Percentiles rank a stretch among this genome's conserved stretches.
These are phyloP conservation scores for Orbilia quercus DNA, from an alignment of 2,329 filamentous ascomycete species.

Conservation along the genomic window DNA sequence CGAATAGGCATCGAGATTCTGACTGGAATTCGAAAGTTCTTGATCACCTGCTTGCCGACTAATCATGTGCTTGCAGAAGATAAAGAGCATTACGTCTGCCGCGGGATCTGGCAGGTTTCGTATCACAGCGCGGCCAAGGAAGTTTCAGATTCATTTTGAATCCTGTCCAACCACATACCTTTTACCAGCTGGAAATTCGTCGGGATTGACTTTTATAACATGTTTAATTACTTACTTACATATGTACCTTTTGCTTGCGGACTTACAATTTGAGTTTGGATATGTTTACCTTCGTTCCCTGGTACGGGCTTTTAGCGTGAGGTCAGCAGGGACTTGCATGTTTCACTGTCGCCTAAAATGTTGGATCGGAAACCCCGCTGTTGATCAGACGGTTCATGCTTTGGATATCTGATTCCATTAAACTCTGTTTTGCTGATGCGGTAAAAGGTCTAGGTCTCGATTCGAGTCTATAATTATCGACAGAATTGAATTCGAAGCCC, in stretches of 20 bases:
- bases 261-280: no score
- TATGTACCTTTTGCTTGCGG: no score
- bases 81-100: not conserved
- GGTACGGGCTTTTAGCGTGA: slow-evolving; percentile 6
- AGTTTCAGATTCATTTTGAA: slow-evolving; percentile 35
- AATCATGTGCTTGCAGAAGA: not conserved
- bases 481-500: no score
- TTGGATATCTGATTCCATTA: slow-evolving; percentile 2
- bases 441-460: no score
- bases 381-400: slow-evolving; percentile 42
- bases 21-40: not conserved
- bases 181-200: no score
- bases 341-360: slow-evolving; percentile 36
- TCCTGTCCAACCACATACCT: slow-evolving; percentile 9
- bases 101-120: slow-evolving; percentile 11
- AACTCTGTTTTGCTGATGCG: no score
- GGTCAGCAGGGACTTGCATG: slow-evolving; percentile 20
- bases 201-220: no score
- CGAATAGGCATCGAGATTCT: slow-evolving; percentile 5
- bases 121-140: not conserved
- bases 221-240: no score
- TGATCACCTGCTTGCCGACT: not conserved
- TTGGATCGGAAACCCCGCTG: slow-evolving; percentile 18
- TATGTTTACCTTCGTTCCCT: not conserved
- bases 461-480: no score